Base-by-base conservation (phyloP, 2,329 filamentous ascomycete genomes). In the Cladophialophora exuberans region DNA sequence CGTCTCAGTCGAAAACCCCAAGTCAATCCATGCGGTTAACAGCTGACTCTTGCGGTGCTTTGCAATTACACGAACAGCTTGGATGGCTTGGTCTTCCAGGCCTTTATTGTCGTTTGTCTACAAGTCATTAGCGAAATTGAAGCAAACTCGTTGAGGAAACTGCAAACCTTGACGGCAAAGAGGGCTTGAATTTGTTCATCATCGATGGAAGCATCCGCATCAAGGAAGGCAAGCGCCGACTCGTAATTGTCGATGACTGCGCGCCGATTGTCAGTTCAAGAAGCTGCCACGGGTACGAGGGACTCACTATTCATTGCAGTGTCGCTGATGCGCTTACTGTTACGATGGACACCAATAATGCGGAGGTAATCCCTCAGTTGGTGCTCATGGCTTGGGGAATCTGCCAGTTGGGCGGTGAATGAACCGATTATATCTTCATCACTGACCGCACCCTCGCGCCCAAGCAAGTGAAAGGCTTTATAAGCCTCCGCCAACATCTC, bases 171-270 rank as follows among this genome's bases (percentile, higher is more conserved):
- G 31, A 81, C 68, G 25, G 77, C 75, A 61, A 75, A 83, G 71
- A 84, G 76, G 2, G 83, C 77, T 44, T 79, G 70, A 31, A 87
- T 73, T 59, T 81, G 82, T 43, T 85, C 81, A 64, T 86, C 83
- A 2, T 75, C 64, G 7, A 76, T 79, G 9, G 70, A 69, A 23
- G 70, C 67, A 47, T 76, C 72, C 9, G 83, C 79, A 6, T 78
- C 81, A 10, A 89, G 74, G 72, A 81, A 88, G 10, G 79, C 72
- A 26, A 87, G 73, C 1, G 86, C 86, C 65, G 88, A 83, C 41
- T 83, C 78, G 52, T 82, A 80, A n/a, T 79, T 84, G 57, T 85
- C 79, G 23, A 86, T 75, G 11, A 75, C 75, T 77, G 57, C 45
- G 47, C 23, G 35, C 17, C 7, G 13, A 25, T 18, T 33, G 50